A percentile compares a stretch with the other conserved stretches of the same genome.
These are phyloP conservation scores for Sporobolomyces roseus DNA, from an alignment of 768 basidiomycete genomes.

Conservation along the genomic window DNA sequence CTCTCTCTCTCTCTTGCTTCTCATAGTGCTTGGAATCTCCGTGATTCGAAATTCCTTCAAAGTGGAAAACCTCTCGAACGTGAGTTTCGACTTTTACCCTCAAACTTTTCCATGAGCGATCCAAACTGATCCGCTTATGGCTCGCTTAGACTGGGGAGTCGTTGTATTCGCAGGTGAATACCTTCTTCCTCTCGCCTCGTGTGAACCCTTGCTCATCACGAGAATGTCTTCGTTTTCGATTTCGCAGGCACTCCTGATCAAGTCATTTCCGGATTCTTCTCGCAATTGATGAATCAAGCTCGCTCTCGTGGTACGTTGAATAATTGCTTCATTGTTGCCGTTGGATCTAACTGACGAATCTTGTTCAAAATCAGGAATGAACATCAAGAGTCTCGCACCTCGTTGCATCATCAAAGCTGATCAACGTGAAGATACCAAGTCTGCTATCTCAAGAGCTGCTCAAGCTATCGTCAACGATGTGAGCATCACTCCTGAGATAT, in stretches of 20 bases:
- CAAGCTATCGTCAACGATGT: constrained; percentile 7
- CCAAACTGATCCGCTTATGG: too few relatives aligned
- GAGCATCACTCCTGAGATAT: background rate
- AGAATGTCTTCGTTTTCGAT: too few relatives aligned
- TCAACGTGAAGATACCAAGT: background rate
- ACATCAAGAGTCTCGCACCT: constrained; percentile 11
- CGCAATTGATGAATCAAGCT: background rate
- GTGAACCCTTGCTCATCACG: too few relatives aligned
- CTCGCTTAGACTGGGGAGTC: too few relatives aligned
- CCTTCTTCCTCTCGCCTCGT: too few relatives aligned
- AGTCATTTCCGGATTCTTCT: constrained; percentile 12
- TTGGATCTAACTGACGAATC: background rate
- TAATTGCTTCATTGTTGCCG: too few relatives aligned
- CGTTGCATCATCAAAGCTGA: constrained; percentile 1
- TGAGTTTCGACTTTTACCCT: too few relatives aligned
- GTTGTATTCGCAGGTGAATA: constrained; percentile 17
- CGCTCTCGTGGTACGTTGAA: constrained; percentile 3
- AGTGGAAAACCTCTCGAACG: constrained; percentile 20
- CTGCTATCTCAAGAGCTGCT: background rate
- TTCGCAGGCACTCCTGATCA: background rate
- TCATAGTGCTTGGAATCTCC: constrained; percentile 30
- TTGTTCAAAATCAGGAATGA: background rate
- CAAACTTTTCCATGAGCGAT: too few relatives aligned
- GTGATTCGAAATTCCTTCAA: constrained; percentile 22
- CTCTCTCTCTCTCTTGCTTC: too few relatives aligned